Conservation (phyloP, 768 basidiomycete species). For the Tubosaeta sp. region DNA sequence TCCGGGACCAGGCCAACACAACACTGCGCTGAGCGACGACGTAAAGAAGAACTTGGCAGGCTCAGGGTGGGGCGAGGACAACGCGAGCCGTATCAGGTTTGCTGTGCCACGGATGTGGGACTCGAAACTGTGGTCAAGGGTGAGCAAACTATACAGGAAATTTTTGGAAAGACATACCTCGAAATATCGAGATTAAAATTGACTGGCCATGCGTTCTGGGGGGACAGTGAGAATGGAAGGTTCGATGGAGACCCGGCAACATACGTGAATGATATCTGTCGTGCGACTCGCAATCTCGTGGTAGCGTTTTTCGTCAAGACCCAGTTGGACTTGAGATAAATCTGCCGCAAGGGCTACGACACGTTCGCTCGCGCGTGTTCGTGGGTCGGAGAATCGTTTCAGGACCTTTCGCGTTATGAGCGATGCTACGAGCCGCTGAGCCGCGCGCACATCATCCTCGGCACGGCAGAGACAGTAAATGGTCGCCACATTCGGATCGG, state of each 20-base stretch:
- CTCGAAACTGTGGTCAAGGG: slow-evolving; percentile 31
- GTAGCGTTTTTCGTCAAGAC: slow-evolving; percentile 36
- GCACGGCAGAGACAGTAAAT: slow-evolving; percentile 53
- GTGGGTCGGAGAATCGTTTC: slow-evolving; percentile 3
- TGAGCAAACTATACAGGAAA: background rate
- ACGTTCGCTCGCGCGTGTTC: slow-evolving; percentile 14
- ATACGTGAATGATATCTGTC: slow-evolving; percentile 46
- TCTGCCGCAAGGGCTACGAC: slow-evolving; percentile 44
- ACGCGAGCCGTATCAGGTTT: slow-evolving; percentile 48
- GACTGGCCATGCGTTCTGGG: slow-evolving; percentile 53
- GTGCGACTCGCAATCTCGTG: slow-evolving; percentile 30
- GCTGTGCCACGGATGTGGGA: slow-evolving; percentile 45
- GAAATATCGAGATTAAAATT: slow-evolving; percentile 44
- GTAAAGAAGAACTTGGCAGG: slow-evolving; percentile 47
- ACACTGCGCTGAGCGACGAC: slow-evolving; percentile 41
- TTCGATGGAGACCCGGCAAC: background rate
- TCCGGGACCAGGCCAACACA: slow-evolving; percentile 17
- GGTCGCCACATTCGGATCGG: slow-evolving; percentile 32
- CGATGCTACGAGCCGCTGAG: slow-evolving; percentile 38
- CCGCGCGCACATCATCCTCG: slow-evolving; percentile 40
- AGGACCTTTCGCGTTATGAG: slow-evolving; percentile 35
- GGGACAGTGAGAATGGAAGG: background rate
- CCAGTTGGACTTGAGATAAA: slow-evolving; percentile 37
- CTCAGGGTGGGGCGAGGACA: slow-evolving; percentile 31
- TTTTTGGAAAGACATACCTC: slow-evolving; percentile 7